Percentiles rank a stretch among this genome's conserved stretches.
phyloP scores from a whole-genome alignment of 2,329 filamentous ascomycete species.

The Epichloe gansuensis region DNA sequence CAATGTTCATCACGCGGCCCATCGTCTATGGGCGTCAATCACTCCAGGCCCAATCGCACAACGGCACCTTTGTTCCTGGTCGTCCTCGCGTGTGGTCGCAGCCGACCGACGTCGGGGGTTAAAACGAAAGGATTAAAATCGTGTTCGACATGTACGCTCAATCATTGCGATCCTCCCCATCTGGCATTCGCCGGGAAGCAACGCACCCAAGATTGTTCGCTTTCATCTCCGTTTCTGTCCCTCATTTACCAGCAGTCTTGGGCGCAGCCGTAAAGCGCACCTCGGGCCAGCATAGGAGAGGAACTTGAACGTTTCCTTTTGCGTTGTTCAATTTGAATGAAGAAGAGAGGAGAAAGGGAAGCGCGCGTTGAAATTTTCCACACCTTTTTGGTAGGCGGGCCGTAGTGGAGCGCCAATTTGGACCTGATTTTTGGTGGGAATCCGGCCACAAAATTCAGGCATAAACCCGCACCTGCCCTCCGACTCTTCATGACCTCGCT shows the following conservation, averaged over 20 bases:
- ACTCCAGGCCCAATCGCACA: too few species aligned
- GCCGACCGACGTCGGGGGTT: not conserved
- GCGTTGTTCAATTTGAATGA: conserved; percentile 33
- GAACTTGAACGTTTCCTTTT: conserved; percentile 32
- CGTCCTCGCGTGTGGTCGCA: too few species aligned
- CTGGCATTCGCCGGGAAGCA: conserved; percentile 33
- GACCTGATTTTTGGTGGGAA: not conserved
- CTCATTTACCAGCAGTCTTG: conserved; percentile 36
- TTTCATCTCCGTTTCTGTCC: conserved; percentile 41
- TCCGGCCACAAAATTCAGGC: not conserved
- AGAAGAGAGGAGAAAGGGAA: not conserved
- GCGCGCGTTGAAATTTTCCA: conserved; percentile 6
- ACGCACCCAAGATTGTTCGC: conserved; percentile 49
- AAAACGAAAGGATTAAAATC: not conserved
- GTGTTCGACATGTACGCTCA: conserved; percentile 36
- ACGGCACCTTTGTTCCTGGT: too few species aligned
- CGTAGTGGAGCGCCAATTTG: not conserved
- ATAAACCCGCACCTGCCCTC: not conserved
- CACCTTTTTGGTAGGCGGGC: conserved; percentile 2
- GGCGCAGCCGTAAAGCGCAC: conserved; percentile 27
- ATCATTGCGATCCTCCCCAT: conserved; percentile 49
- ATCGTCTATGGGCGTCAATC: too few species aligned
- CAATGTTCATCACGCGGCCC: too few species aligned
- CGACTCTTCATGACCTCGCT: not conserved
- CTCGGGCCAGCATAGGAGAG: conserved; percentile 32